Evolutionary conservation across 1,284 basidiomycete species (phyloP).

Genomic region (Anthracocystis panici-leucophaei): DNA sequence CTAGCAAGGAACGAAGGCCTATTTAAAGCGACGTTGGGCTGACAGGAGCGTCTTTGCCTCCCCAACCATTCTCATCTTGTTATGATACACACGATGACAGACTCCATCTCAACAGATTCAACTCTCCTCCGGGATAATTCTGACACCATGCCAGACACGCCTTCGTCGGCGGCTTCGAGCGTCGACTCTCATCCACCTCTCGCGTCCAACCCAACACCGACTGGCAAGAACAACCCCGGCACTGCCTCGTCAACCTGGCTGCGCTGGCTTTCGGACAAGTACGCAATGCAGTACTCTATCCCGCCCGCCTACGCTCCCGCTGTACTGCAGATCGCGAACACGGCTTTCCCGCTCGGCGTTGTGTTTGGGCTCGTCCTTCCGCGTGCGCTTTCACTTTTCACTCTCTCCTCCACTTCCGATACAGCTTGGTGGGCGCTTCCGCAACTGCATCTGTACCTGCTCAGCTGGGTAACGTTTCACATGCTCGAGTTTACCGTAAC

Average conservation of each 20-base stretch:
- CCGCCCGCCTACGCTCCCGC: slow-evolving; percentile 53
- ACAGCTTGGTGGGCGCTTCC: slow-evolving; percentile 18
- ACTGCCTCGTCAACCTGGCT: slow-evolving; percentile 8
- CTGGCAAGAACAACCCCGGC: slow-evolving; percentile 10
- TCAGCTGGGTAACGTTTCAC: slow-evolving; percentile 77
- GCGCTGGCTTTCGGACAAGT: slow-evolving; percentile 29
- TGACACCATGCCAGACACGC: slow-evolving; percentile 1
- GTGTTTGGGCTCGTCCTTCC: slow-evolving; percentile 34
- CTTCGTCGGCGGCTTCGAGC: slow-evolving; percentile 15
- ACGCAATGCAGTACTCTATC: slow-evolving; percentile 41
- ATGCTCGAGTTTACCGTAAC: slow-evolving; percentile 95
- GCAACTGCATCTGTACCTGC: slow-evolving; percentile 56
- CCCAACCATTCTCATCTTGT: too few relatives aligned
- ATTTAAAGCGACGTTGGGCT: neutral
- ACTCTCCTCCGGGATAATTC: neutral
- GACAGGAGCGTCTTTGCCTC: too few relatives aligned
- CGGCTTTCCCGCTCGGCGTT: slow-evolving; percentile 52
- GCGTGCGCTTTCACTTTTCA: neutral
- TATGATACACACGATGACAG: slow-evolving; percentile 7
- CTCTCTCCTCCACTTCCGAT: neutral
- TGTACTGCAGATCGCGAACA: slow-evolving; percentile 43
- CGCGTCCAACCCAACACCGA: neutral
- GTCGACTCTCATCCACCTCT: slow-evolving; percentile 7
- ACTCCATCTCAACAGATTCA: neutral
- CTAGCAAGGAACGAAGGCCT: neutral